Percentiles rank a stretch among this genome's conserved stretches.
phyloP scores from a whole-genome alignment of 2,329 filamentous ascomycete species.

The Raffaelea arxii region DNA sequence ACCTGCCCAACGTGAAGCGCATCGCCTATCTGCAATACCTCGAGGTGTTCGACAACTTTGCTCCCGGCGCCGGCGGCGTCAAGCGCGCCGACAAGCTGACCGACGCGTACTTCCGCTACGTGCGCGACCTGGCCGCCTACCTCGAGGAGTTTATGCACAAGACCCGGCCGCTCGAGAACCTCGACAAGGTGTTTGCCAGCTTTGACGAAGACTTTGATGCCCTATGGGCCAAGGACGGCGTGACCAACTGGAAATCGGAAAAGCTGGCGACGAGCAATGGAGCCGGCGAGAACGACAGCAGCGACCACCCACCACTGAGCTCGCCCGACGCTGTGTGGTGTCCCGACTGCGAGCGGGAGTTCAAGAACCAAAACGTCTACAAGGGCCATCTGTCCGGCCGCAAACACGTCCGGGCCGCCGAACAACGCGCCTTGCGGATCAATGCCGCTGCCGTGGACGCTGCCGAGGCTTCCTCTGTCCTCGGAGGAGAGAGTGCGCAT shows the following conservation, averaged over 20 bases:
- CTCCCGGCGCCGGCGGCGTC: conserved; percentile 60
- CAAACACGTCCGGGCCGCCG: conserved; percentile 82
- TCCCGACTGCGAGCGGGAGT: conserved; percentile 84
- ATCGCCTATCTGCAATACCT: conserved; percentile 88
- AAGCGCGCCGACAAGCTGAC: conserved; percentile 79
- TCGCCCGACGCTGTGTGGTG: conserved; percentile 70
- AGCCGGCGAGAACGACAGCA: not conserved
- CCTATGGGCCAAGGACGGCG: conserved; percentile 69
- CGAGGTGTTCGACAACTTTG: conserved; percentile 81
- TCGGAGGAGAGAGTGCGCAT: conserved; percentile 30
- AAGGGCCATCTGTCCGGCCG: conserved; percentile 80
- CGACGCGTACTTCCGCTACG: conserved; percentile 85
- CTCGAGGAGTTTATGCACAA: conserved; percentile 81
- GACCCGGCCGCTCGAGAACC: conserved; percentile 75
- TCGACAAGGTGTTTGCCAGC: conserved; percentile 63
- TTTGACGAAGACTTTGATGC: conserved; percentile 80
- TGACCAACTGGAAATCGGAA: conserved; percentile 68
- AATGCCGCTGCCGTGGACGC: conserved; percentile 16
- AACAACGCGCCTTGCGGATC: conserved; percentile 44
- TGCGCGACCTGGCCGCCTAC: conserved; percentile 70
- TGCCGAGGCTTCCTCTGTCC: conserved; percentile 14
- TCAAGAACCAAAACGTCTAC: conserved; percentile 92
- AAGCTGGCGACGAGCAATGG: conserved; percentile 22
- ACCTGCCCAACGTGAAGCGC: conserved; percentile 77
- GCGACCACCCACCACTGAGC: conserved; percentile 15